Conservation (phyloP, 2,329 filamentous ascomycete species). For the Aspergillus persii region DNA sequence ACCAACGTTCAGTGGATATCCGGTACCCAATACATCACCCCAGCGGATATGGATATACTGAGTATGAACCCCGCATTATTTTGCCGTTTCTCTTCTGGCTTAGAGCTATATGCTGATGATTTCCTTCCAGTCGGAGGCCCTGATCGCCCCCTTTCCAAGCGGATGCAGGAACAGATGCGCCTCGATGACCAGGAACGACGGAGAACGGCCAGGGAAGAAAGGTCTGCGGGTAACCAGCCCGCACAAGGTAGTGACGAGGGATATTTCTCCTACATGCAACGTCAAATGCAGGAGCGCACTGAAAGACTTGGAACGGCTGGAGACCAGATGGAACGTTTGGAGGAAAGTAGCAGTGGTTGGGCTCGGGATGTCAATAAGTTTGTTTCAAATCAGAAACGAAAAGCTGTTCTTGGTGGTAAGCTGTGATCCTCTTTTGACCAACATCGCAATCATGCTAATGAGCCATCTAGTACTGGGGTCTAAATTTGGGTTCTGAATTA, state of each 20-base stretch:
- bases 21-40: conserved; percentile 86
- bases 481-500: conserved; percentile 42
- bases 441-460: conserved; percentile 4
- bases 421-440: neutral
- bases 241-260: conserved; percentile 56
- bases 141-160: conserved; percentile 81
- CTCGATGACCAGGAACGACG: conserved; percentile 65
- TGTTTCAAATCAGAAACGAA: conserved; percentile 82
- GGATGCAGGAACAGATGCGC: conserved; percentile 77
- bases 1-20: conserved; percentile 96
- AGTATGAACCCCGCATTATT: conserved; percentile 40
- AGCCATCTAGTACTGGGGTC: conserved; percentile 35
- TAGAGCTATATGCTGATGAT: neutral
- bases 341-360: conserved; percentile 78
- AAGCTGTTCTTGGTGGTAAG: conserved; percentile 68
- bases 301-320: conserved; percentile 80
- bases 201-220: conserved; percentile 37
- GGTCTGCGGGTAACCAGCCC: conserved; percentile 26
- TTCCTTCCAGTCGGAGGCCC: conserved; percentile 66
- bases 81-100: neutral
- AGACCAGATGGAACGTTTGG: conserved; percentile 79
- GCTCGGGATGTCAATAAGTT: conserved; percentile 86
- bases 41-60: conserved; percentile 81
- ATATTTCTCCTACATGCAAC: conserved; percentile 75
- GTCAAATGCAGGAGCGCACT: conserved; percentile 85